Conservation (phyloP, 2,329 filamentous ascomycete genomes). For the Colletotrichum sp. region DNA sequence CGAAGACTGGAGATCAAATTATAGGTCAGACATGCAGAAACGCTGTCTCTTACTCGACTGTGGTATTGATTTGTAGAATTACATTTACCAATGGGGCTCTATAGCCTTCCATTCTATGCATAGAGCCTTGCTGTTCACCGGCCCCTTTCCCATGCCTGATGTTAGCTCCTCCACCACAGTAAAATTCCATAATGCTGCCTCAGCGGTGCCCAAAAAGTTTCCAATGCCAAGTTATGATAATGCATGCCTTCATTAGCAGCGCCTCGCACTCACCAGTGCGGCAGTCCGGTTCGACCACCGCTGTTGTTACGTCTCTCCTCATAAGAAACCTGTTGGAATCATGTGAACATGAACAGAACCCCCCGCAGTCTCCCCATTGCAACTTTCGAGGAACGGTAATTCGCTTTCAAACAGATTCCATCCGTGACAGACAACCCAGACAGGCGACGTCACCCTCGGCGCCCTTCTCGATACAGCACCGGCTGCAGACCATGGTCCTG, state of each 20-base stretch:
- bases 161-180: background rate
- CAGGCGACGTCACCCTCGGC: slow-evolving; percentile 69
- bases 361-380: background rate
- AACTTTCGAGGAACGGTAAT: background rate
- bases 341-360: background rate
- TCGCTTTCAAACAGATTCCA: slow-evolving; percentile 38
- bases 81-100: background rate
- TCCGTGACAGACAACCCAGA: slow-evolving; percentile 60
- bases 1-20: background rate
- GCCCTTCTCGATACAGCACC: slow-evolving; percentile 70
- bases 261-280: background rate
- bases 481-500: slow-evolving; percentile 64
- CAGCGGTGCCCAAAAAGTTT: background rate
- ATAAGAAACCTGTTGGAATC: background rate
- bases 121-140: background rate
- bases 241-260: slow-evolving; percentile 19
- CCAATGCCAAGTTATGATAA: background rate
- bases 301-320: background rate
- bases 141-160: background rate
- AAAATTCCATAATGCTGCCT: background rate
- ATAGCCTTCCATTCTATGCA: background rate
- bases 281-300: background rate
- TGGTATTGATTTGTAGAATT: background rate
- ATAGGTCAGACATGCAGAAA: background rate
- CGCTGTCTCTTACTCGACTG: background rate